phyloP scores from a whole-genome alignment of 2,329 filamentous ascomycete genomes.

The Trichoderma sp. region DNA sequence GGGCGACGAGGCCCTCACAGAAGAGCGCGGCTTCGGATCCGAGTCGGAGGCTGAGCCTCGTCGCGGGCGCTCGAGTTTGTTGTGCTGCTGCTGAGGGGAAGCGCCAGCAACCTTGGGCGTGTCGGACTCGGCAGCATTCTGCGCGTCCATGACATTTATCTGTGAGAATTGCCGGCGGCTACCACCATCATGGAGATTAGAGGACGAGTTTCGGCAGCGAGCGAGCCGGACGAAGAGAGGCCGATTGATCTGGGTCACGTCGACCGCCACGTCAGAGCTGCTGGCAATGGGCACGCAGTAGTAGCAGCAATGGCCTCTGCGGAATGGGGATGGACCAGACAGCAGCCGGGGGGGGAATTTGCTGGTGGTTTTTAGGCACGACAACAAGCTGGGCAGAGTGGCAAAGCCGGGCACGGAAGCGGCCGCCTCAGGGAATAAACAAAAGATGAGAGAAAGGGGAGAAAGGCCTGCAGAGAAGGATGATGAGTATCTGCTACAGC shows the following conservation, averaged over 20 bases:
- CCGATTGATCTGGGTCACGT: slow-evolving; percentile 28
- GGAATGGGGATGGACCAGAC: slow-evolving; percentile 8
- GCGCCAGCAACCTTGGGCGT: slow-evolving; percentile 60
- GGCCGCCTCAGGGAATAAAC: slow-evolving; percentile 10
- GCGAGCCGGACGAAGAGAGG: slow-evolving; percentile 24
- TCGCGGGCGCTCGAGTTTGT: slow-evolving; percentile 27
- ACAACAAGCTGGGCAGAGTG: slow-evolving; percentile 20
- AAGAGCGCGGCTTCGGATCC: slow-evolving; percentile 32
- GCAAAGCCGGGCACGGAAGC: slow-evolving; percentile 15
- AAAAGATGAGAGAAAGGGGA: not conserved
- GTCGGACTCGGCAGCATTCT: slow-evolving; percentile 66
- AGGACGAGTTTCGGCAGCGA: slow-evolving; percentile 30
- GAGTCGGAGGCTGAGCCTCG: slow-evolving; percentile 31
- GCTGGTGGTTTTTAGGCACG: slow-evolving; percentile 24
- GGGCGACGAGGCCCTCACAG: slow-evolving; percentile 29
- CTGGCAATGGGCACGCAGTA: slow-evolving; percentile 15
- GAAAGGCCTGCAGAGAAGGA: not conserved
- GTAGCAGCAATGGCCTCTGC: not conserved
- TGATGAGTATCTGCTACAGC: slow-evolving; percentile 8
- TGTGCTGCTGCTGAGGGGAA: slow-evolving; percentile 49
- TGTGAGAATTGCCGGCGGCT: slow-evolving; percentile 52
- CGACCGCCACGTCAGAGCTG: slow-evolving; percentile 27
- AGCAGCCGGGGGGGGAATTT: not conserved
- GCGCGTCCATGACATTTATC: slow-evolving; percentile 70
- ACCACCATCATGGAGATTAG: slow-evolving; percentile 60